These are phyloP conservation scores for Tuber aestivum DNA, from an alignment of 495 filamentous ascomycete species.

Conservation along the genomic window DNA sequence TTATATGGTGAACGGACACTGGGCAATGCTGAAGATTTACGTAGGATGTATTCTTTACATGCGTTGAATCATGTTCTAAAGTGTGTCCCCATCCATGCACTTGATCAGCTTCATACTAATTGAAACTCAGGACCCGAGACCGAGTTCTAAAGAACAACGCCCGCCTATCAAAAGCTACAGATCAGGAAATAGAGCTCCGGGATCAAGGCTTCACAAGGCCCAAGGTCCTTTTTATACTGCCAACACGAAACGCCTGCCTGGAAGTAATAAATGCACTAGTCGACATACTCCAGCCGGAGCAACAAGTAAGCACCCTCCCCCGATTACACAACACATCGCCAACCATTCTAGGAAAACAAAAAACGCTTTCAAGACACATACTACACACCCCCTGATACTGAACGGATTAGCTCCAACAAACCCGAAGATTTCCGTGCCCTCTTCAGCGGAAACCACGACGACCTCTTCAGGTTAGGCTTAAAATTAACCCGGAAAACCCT, in stretches of 20 bases:
- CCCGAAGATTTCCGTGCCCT: conserved; percentile 84
- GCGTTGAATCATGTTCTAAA: conserved; percentile 86
- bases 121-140: conserved; percentile 63
- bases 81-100: conserved; percentile 41
- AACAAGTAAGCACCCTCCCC: conserved; percentile 49
- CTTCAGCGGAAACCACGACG: conserved; percentile 90
- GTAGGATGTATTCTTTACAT: conserved; percentile 72
- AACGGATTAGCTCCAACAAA: conserved; percentile 55
- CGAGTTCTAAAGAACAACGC: conserved; percentile 86
- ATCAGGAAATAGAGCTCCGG: conserved; percentile 66
- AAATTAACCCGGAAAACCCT: conserved; percentile 94
- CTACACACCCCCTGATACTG: conserved; percentile 58
- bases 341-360: conserved; percentile 59
- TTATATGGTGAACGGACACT: conserved; percentile 67
- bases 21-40: conserved; percentile 58
- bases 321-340: not conserved
- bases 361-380: conserved; percentile 85
- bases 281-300: conserved; percentile 67
- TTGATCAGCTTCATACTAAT: conserved; percentile 20
- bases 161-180: conserved; percentile 52
- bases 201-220: conserved; percentile 96
- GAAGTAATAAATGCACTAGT: conserved; percentile 68
- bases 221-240: conserved; percentile 81
- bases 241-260: conserved; percentile 77
- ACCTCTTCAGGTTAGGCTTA: conserved; percentile 86